Evolutionary conservation across 192 early-diverging fungal genomes (phyloP).

Genomic region (Chytriomyces confervae): DNA sequence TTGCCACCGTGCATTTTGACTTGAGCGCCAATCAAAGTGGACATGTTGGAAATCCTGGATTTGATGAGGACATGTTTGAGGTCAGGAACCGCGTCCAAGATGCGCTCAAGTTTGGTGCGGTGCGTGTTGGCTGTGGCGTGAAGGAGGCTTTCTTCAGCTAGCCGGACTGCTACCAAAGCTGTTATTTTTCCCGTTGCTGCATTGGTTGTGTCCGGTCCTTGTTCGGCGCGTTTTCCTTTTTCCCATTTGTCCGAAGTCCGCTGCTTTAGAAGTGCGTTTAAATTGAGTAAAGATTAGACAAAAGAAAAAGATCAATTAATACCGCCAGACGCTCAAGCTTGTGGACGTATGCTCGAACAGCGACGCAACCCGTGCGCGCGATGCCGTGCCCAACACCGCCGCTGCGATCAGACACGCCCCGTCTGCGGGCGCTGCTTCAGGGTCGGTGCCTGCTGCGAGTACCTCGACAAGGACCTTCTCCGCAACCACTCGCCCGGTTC

Average conservation of each 20-base stretch:
- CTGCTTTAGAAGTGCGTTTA: too few species aligned
- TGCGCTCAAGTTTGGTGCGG: background rate
- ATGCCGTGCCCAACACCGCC: background rate
- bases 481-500: too few species aligned
- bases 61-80: background rate
- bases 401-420: background rate
- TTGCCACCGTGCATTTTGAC: background rate
- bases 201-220: background rate
- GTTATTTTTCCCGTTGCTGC: background rate
- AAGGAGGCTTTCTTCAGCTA: slow-evolving; percentile 1
- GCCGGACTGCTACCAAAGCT: background rate
- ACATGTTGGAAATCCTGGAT: background rate
- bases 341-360: too few species aligned
- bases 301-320: too few species aligned
- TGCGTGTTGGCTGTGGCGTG: background rate
- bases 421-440: background rate
- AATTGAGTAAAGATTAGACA: too few species aligned
- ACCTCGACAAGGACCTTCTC: background rate
- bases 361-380: background rate
- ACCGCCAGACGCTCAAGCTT: too few species aligned
- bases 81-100: background rate
- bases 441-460: background rate
- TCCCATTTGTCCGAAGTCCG: too few species aligned
- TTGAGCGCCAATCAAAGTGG: background rate
- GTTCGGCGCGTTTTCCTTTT: too few species aligned